Evolutionary conservation across 2,329 filamentous ascomycete species (phyloP).

Genomic region (Aspergillus neotritici): DNA sequence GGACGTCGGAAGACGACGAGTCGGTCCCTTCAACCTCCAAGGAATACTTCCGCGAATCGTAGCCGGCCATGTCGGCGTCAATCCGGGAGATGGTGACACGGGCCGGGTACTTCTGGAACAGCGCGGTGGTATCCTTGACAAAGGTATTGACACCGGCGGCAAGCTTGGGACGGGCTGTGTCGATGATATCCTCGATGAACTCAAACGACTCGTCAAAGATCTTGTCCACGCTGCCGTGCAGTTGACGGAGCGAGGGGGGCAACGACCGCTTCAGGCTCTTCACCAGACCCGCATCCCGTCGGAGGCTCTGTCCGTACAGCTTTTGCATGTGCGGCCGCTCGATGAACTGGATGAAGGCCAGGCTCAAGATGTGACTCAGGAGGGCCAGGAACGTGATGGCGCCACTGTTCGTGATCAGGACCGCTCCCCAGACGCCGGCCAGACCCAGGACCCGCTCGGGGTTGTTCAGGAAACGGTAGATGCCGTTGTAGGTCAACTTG

Average conservation of each 20-base stretch:
- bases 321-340: slow-evolving; percentile 98
- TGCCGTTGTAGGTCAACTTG: slow-evolving; percentile 91
- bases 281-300: slow-evolving; percentile 81
- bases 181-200: slow-evolving; percentile 85
- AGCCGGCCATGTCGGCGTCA: slow-evolving; percentile 71
- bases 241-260: slow-evolving; percentile 73
- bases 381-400: slow-evolving; percentile 82
- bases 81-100: slow-evolving; percentile 77
- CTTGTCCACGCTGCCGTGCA: slow-evolving; percentile 79
- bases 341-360: slow-evolving; percentile 85
- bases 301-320: slow-evolving; percentile 78
- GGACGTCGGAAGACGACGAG: slow-evolving; percentile 46
- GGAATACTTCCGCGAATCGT: slow-evolving; percentile 73
- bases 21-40: slow-evolving; percentile 66
- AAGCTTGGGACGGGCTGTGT: slow-evolving; percentile 77
- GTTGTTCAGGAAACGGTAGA: slow-evolving; percentile 97
- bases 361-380: slow-evolving; percentile 74
- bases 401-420: slow-evolving; percentile 85
- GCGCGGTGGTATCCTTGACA: slow-evolving; percentile 75
- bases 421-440: slow-evolving; percentile 91
- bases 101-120: slow-evolving; percentile 86
- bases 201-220: slow-evolving; percentile 81
- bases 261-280: slow-evolving; percentile 85
- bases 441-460: slow-evolving; percentile 90
- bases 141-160: slow-evolving; percentile 80